Evolutionary conservation across 805 yeast genomes (phyloP), one percentile per base, ranked within the genome.

Genomic region (Yarrowia alimentaria): DNA sequence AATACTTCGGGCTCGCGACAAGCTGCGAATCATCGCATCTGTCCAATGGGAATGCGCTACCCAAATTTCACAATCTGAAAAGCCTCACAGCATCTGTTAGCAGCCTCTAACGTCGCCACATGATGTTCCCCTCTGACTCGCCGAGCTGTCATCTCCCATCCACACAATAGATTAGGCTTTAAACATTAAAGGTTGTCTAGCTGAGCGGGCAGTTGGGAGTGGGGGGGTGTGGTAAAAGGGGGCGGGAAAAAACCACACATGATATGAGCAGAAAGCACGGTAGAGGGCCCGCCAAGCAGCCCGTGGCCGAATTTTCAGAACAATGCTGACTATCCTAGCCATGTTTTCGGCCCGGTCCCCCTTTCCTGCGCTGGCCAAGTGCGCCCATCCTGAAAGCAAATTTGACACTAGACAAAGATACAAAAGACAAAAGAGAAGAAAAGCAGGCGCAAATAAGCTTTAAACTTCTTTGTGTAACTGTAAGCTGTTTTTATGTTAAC

Each of bases 381-480:
- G n/a, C n/a, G n/a, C n/a, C n/a, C n/a, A n/a, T n/a, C n/a, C n/a
- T n/a, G n/a, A n/a, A n/a, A n/a, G n/a, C n/a, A n/a, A n/a, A n/a
- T n/a, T n/a, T n/a, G n/a, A n/a, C n/a, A n/a, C n/a, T n/a, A 33
- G 25, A 40, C 47, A 40, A 40, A 40, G 47, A 14, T n/a, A 40
- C n/a, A 26, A 26, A 26, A 20, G 30, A 28, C 47, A 40, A 40
- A 37, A 37, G 43, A 28, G 47, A 40, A 28, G 25, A 28, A 40
- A 24, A 40, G 47, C 32, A 28, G 47, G 47, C 33, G 14, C 25
- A 4, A 12, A 18, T 40, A 7, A 20, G 14, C 33, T 40, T 40
- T 40, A 40, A 33, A 25, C 33, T 40, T 40, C 32, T 40, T 40
- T 40, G 47, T 40, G 35, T 43, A 43, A 43, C 50, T 43, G 37